Evolutionary conservation across 1,284 basidiomycete species (phyloP), one percentile per base, ranked within the genome.

Genomic region (Xanthoconium separans): DNA sequence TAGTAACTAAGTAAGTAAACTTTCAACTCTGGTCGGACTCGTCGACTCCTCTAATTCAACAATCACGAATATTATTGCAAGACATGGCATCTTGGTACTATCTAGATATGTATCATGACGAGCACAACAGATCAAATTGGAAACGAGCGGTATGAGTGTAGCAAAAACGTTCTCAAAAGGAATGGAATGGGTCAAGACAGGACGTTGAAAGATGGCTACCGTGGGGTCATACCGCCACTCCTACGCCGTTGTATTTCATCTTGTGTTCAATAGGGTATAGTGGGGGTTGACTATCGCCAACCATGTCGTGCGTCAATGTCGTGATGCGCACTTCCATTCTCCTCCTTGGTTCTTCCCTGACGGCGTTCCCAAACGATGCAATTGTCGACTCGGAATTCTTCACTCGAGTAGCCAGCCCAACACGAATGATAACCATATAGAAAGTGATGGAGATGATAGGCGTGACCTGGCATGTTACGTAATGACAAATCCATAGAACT

Each of bases 341-440:
- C 7, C 24, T 39, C 24, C 30, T 42, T 29, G 46, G 24, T 42
- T 40, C 39, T 4, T 51, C 27, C 12, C 20, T 13, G 11, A 20
- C 12, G 36, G 1, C 10, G n/a, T 24, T 40, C 44, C 16, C 40
- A 18, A 45, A 37, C 8, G 36, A 37, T 18, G 16, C 36, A 18
- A 37, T 37, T 11, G 36, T 37, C n/a, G 34, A 8, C 12, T 12
- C 30, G 11, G 43, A 3, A 10, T 15, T 20, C 30, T 13, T n/a
- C 6, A 24, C 7, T 24, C 22, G 13, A 6, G n/a, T 1, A 6
- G 39, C 37, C 47, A 50, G 4, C 15, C 47, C 44, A 16, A 50
- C 36, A 9, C 37, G 50, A 15, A 51, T 50, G 18, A 51, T 37
- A 18, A 51, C 50, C 50, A 47, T 31, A 7, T 51, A 51, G 12